Base-by-base conservation (phyloP, 306 rosid species). In the Dryas alaskensis region DNA sequence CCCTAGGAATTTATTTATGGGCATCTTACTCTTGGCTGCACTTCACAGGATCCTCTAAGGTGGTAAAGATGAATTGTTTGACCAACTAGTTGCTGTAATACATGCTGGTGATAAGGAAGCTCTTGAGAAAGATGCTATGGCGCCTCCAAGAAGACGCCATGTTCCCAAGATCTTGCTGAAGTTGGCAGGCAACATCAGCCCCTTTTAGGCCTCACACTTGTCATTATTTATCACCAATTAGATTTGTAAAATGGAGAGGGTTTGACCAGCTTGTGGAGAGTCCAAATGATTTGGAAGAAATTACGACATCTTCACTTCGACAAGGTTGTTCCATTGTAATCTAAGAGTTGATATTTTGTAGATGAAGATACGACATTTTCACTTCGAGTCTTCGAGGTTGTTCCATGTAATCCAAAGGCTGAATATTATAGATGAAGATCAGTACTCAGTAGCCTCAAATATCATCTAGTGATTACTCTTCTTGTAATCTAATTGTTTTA, bases 11-110 rank as follows among this genome's bases (percentile, higher is more conserved):
- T 19, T 12, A 0, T 53, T 8, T 4, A 55, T 63, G 8, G 1
- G 14, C 39, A 67, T 9, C 49, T 62, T 25, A 65, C 64, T 68
- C 12, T 65, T 59, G 62, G 52, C 55, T 69, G 22, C 22, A 22
- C 22, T 75, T 58, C 68, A 31, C 89, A 95, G 99, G 99, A 95
- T 86, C 99, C 99, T 27, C 76, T 95, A 14, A 87, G 99, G 99
- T 10, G 99, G 99, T 49, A 87, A 79, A 76, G 94, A 92, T 48
- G 95, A 83, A 61, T 76, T 88, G 78, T 92, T 94, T 74, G 97
- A 94, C 51, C 84, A 83, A 39, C 11, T 85, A 65, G 83, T 94
- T 83, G 61, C 93, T 46, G 60, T 83, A 12, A 74, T 94, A 76
- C 99, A 94, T 77, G 81, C 92, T 6, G 70, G 76, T 62, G 99